Evolutionary conservation across 371 early-diverging fungal species (phyloP).

Genomic region (Phascolomyces articulosus): DNA sequence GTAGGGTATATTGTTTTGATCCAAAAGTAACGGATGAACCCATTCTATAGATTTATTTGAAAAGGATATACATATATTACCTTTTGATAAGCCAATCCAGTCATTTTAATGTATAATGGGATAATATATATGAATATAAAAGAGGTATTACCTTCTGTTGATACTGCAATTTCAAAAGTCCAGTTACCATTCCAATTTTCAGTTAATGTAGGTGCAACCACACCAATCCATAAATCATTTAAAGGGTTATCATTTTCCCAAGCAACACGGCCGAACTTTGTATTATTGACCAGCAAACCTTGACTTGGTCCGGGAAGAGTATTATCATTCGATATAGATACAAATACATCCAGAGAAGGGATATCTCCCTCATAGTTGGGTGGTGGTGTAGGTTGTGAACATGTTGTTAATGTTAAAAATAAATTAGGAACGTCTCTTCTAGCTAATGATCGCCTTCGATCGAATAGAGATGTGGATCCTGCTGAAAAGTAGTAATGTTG

Average conservation of each 20-base stretch:
- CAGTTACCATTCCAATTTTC: slow-evolving; percentile 50
- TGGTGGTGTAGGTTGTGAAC: slow-evolving; percentile 40
- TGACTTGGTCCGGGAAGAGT: slow-evolving; percentile 52
- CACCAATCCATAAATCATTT: slow-evolving; percentile 42
- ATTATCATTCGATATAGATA: slow-evolving; percentile 44
- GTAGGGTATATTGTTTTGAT: slow-evolving; percentile 27
- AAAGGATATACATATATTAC: too few relatives aligned
- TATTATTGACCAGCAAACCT: slow-evolving; percentile 28
- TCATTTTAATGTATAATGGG: too few relatives aligned
- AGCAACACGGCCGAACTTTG: slow-evolving; percentile 29
- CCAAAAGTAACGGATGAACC: slow-evolving; percentile 30
- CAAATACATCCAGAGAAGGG: slow-evolving; percentile 44
- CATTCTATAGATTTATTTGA: slow-evolving; percentile 24
- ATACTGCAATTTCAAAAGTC: slow-evolving; percentile 59
- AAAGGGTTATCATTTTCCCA: slow-evolving; percentile 31
- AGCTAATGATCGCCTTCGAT: slow-evolving; percentile 10
- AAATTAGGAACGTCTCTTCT: slow-evolving; percentile 21
- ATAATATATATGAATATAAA: too few relatives aligned
- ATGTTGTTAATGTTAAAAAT: slow-evolving; percentile 35
- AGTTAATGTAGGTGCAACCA: slow-evolving; percentile 41
- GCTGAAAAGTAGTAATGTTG: slow-evolving; percentile 26
- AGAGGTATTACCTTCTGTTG: slow-evolving; percentile 54
- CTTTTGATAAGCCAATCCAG: too few relatives aligned
- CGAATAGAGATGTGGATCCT: background rate
- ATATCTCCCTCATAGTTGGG: slow-evolving; percentile 24